These are phyloP conservation scores for Besnoitia besnoiti DNA, from an alignment of 169 alveolate species.

Conservation along the genomic window DNA sequence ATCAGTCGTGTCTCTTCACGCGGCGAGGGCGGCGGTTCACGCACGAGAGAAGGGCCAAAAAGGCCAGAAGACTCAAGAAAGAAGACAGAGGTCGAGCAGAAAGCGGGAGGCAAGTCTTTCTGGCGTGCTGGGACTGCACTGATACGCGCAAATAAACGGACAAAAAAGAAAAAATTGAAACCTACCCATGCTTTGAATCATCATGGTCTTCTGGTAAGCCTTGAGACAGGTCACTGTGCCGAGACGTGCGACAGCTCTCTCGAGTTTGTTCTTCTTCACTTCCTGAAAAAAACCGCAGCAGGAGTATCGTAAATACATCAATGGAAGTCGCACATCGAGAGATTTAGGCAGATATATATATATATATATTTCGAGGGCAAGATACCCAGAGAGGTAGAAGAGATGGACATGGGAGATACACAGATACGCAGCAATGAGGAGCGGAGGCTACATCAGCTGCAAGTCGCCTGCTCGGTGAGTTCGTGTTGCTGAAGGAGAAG, in stretches of 20 bases:
- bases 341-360: too few species aligned
- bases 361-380: too few species aligned
- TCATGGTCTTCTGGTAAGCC: slow-evolving; percentile 61
- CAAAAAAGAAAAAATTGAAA: neutral
- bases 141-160: too few species aligned
- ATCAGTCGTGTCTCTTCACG: neutral
- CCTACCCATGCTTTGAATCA: slow-evolving; percentile 50
- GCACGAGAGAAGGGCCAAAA: neutral
- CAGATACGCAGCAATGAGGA: too few species aligned
- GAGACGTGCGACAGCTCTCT: slow-evolving; percentile 39
- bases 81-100: neutral
- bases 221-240: slow-evolving; percentile 57
- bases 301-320: neutral
- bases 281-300: neutral
- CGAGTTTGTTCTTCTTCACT: slow-evolving; percentile 43
- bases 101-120: neutral
- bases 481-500: too few species aligned
- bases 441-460: too few species aligned
- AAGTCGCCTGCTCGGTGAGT: too few species aligned
- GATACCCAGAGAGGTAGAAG: neutral
- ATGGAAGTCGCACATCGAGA: too few species aligned
- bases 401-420: neutral
- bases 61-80: too few species aligned
- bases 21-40: neutral
- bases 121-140: too few species aligned